A percentile compares a stretch with the other conserved stretches of the same genome.
Conservation (phyloP, 306 rosid species). For the Coriaria nepalensis region DNA sequence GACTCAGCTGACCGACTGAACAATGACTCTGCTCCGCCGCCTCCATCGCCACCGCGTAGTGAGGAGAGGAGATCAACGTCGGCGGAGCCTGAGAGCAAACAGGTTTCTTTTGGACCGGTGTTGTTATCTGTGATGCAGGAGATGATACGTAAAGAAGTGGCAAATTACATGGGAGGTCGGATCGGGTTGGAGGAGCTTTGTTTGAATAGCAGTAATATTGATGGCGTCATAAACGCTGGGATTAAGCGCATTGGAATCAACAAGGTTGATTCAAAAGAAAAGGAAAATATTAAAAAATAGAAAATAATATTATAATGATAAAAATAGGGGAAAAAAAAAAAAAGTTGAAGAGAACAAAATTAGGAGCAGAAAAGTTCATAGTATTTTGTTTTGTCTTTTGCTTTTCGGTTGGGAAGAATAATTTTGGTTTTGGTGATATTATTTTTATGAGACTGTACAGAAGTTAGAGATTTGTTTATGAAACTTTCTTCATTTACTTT, state of each 20-base stretch:
- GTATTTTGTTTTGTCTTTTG: no score
- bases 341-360: no score
- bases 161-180: slow-evolving; percentile 24
- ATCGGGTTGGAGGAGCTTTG: no score
- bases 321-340: no score
- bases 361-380: no score
- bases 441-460: no score
- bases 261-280: background rate
- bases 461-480: no score
- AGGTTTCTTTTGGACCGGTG: slow-evolving; percentile 18
- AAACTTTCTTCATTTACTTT: no score
- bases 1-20: slow-evolving; percentile 5
- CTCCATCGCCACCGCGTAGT: background rate
- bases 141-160: slow-evolving; percentile 37
- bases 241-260: slow-evolving; percentile 13
- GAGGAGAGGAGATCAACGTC: slow-evolving; percentile 2
- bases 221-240: slow-evolving; percentile 8
- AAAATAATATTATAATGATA: no score
- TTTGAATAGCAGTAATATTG: background rate
- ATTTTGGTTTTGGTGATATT: no score
- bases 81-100: background rate
- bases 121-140: slow-evolving; percentile 25
- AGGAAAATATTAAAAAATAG: background rate
- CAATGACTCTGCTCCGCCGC: background rate
- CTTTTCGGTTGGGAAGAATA: no score